Base-by-base conservation (phyloP, 176 grass and related monocot genomes). In the Tillandsia fasciculata region DNA sequence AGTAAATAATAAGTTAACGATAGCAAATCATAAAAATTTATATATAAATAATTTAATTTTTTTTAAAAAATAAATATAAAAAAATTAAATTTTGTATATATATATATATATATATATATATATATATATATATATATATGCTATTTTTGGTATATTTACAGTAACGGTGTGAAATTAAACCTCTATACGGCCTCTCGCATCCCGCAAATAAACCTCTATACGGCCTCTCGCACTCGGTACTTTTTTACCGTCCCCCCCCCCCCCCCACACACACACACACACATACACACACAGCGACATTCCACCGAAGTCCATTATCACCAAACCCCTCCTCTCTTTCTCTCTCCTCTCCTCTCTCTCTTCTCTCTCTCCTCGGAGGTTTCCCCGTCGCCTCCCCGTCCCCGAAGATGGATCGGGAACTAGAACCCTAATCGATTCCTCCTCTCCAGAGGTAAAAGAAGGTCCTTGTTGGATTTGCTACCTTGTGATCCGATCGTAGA, bases 291-390 rank as follows among this genome's bases (percentile, higher is more conserved):
- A 29, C 67, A 50, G 72, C 54, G 59, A 78, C 70, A 78, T 68
- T 81, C 66, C 85, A 88, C 81, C 77, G 69, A 50, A 71, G 52
- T 71, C 67, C 64, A 61, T 18, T 42, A 42, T 42, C 15, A 76
- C 77, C 63, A 67, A 63, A 5, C 17, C 17, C 76, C 12, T 13
- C 48, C 49, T 57, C 53, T 52, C 17, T 2, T 51, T 64, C 75
- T 53, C 64, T 26, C 74, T 24, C 66, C 74, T 49, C 72, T 10
- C 73, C 12, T 11, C 18, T 63, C 9, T 11, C 1, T 22, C 15
- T 27, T 26, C 26, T 50, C 65, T 58, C 23, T 26, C 66, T 70
- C 26, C 48, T 10, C 24, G 67, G 18, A 49, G 65, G 51, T 24
- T 64, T 48, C 23, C 48, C 64, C 26, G n/a, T 12, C 27, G 48